A percentile compares a stretch with the other conserved stretches of the same genome.
Conservation (phyloP, 805 yeast species). For the Hanseniaspora lindneri region DNA sequence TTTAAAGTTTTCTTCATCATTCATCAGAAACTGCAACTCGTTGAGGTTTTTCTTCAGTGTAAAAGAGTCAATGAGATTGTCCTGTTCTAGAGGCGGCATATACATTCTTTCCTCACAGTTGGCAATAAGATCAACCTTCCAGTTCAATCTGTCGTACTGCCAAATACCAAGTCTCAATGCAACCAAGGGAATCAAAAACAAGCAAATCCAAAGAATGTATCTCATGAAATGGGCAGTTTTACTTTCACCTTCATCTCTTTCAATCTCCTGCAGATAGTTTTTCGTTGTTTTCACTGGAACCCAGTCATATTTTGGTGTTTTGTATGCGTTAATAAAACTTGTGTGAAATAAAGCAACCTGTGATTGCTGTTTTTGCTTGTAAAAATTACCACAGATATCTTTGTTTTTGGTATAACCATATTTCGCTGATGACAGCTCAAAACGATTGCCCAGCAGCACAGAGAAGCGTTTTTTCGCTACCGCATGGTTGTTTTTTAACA, state of each 20-base stretch:
- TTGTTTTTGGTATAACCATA: no score
- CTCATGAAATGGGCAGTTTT: constrained; percentile 23
- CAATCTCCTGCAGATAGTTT: constrained; percentile 74
- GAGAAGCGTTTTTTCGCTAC: no score
- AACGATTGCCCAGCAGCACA: no score
- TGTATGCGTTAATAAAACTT: not conserved
- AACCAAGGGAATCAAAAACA: constrained; percentile 69
- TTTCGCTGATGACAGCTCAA: no score
- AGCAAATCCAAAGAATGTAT: constrained; percentile 28
- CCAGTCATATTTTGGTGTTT: constrained; percentile 21
- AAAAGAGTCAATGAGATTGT: constrained; percentile 1
- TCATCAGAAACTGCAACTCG: not conserved
- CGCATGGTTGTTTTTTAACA: no score
- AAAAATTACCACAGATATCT: no score
- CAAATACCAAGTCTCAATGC: constrained; percentile 82
- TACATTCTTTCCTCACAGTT: constrained; percentile 71
- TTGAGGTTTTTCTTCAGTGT: not conserved
- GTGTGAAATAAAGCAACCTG: not conserved
- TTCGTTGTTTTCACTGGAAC: constrained; percentile 46
- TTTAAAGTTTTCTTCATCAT: constrained; percentile 21
- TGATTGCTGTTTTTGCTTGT: not conserved
- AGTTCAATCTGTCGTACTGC: constrained; percentile 74
- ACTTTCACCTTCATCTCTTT: constrained; percentile 30
- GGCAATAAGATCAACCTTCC: constrained; percentile 80
- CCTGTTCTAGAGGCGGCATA: constrained; percentile 37